Conservation (phyloP, 139 green algal genomes). For the Deuterostichococcus epilithicus region DNA sequence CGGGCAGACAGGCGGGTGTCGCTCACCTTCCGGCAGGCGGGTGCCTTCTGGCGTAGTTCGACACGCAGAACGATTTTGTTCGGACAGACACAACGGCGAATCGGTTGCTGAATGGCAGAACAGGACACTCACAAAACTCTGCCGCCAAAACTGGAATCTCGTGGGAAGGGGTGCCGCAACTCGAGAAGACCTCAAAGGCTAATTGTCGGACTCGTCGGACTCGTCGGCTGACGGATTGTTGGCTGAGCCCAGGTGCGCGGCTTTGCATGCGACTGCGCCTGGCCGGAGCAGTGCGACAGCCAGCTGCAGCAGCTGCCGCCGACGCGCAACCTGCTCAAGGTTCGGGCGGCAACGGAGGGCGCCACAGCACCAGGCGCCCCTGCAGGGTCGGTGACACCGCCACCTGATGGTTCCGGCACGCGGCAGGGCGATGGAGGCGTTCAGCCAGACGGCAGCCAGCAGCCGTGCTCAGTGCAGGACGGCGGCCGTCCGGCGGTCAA, state of each 20-base stretch:
- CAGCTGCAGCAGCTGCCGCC: constrained; percentile 65
- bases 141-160: neutral
- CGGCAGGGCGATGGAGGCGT: no score
- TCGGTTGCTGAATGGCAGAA: no score
- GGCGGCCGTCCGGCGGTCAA: no score
- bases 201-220: no score
- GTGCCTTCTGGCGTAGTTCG: no score
- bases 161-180: no score
- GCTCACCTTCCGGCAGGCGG: constrained; percentile 84
- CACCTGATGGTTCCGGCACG: neutral
- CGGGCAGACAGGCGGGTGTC: constrained; percentile 60
- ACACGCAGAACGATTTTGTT: no score
- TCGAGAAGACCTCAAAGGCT: no score
- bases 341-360: constrained; percentile 12
- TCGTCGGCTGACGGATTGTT: no score
- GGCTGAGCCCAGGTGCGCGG: constrained; percentile 59
- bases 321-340: constrained; percentile 44
- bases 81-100: neutral
- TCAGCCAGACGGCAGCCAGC: no score
- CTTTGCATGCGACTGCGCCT: constrained; percentile 75
- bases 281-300: constrained; percentile 82
- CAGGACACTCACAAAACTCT: neutral
- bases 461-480: no score
- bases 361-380: constrained; percentile 18
- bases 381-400: constrained; percentile 5